Evolutionary conservation across 2,329 filamentous ascomycete species (phyloP).

Genomic region (Botrytis medusae): DNA sequence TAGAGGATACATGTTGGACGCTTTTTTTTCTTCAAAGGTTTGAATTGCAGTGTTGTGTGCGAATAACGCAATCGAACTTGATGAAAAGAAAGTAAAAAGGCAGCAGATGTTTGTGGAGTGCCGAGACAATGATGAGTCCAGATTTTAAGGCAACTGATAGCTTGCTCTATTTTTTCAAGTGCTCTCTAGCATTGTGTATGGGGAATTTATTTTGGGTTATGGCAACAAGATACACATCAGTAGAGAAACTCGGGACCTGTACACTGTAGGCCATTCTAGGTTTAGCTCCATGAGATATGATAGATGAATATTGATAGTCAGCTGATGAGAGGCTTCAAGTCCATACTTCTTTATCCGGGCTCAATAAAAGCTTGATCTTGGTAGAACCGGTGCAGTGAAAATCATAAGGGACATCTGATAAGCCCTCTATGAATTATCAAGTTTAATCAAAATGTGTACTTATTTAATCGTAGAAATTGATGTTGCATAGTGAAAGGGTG

Average conservation of each 20-base stretch:
- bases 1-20: slow-evolving; percentile 3
- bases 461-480: neutral
- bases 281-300: neutral
- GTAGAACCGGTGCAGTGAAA: neutral
- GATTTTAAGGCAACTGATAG: neutral
- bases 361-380: neutral
- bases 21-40: neutral
- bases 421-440: neutral
- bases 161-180: slow-evolving; percentile 3
- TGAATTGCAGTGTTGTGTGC: neutral
- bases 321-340: slow-evolving; percentile 3
- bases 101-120: neutral
- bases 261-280: slow-evolving; percentile 4
- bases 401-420: neutral
- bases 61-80: slow-evolving; percentile 9
- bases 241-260: slow-evolving; percentile 3
- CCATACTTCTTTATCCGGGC: neutral
- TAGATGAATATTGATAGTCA: neutral
- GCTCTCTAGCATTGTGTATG: neutral
- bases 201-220: neutral
- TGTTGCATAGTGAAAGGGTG: neutral
- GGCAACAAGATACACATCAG: neutral
- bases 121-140: slow-evolving; percentile 1
- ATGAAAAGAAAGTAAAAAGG: neutral
- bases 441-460: neutral